Conservation (phyloP, 2,329 filamentous ascomycete species). For the Cercospora berteroae region DNA sequence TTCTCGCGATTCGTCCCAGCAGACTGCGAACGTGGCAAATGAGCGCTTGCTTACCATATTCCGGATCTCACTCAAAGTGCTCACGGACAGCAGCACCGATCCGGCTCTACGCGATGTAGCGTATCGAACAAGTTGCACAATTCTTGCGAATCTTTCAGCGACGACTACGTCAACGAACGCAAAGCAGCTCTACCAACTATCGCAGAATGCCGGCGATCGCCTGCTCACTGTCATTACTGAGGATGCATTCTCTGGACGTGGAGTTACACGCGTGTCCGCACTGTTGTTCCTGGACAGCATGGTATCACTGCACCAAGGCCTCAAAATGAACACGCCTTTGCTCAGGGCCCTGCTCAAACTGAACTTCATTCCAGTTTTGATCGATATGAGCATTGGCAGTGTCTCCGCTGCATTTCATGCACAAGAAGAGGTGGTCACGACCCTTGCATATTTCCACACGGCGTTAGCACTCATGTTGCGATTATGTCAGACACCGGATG, state of each 20-base stretch:
- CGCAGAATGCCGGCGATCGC: conserved; percentile 76
- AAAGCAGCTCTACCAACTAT: conserved; percentile 56
- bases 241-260: conserved; percentile 82
- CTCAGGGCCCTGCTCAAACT: conserved; percentile 77
- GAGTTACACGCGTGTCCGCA: conserved; percentile 78
- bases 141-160: conserved; percentile 24
- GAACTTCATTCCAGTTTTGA: conserved; percentile 86
- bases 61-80: conserved; percentile 77
- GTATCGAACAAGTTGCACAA: conserved; percentile 79
- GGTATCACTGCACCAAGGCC: conserved; percentile 65
- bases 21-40: conserved; percentile 60
- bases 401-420: conserved; percentile 64
- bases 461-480: conserved; percentile 79
- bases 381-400: conserved; percentile 78
- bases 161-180: conserved; percentile 22
- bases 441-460: conserved; percentile 65
- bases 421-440: conserved; percentile 51
- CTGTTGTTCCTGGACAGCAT: conserved; percentile 79
- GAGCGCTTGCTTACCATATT: conserved; percentile 88
- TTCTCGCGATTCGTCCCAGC: conserved; percentile 48
- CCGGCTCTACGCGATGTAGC: conserved; percentile 75
- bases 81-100: conserved; percentile 69
- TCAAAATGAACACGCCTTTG: conserved; percentile 70
- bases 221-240: conserved; percentile 87
- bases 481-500: conserved; percentile 77